Conservation (phyloP, 345 rosid genomes). For the Crucihimalaya himalaica region DNA sequence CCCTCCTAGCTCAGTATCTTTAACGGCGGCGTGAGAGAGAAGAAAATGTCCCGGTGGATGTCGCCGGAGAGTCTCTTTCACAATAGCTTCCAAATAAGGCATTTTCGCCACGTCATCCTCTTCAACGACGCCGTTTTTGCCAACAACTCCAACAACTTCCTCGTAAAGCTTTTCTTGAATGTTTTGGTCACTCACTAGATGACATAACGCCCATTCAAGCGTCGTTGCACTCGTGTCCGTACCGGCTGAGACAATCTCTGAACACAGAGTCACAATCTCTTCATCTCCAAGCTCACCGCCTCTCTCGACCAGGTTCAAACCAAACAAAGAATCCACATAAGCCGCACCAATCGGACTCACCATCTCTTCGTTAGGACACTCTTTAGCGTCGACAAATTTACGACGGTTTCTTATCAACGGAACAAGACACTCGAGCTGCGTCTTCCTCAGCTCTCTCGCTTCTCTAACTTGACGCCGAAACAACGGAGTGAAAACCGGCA, state of each 20-base stretch:
- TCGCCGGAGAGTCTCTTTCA: conserved; percentile 86
- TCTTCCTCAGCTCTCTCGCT: conserved; percentile 68
- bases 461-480: conserved; percentile 61
- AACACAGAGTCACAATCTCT: conserved; percentile 83
- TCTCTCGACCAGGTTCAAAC: conserved; percentile 46
- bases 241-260: conserved; percentile 86
- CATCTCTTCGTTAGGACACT: conserved; percentile 57
- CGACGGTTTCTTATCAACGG: conserved; percentile 71
- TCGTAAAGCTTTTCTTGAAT: conserved; percentile 68
- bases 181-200: conserved; percentile 64
- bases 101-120: conserved; percentile 76
- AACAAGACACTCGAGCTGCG: conserved; percentile 72
- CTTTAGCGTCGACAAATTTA: conserved; percentile 54
- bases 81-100: conserved; percentile 67
- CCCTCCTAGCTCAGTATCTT: conserved; percentile 78
- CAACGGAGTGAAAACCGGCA: conserved; percentile 74
- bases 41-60: conserved; percentile 97
- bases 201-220: conserved; percentile 79
- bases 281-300: conserved; percentile 61
- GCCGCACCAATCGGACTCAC: conserved; percentile 96
- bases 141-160: conserved; percentile 62
- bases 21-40: conserved; percentile 65
- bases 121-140: conserved; percentile 53
- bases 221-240: conserved; percentile 89
- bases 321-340: conserved; percentile 76